Base-by-base conservation (phyloP, 73 alveolate species). In the Paraurostyla sp. region DNA sequence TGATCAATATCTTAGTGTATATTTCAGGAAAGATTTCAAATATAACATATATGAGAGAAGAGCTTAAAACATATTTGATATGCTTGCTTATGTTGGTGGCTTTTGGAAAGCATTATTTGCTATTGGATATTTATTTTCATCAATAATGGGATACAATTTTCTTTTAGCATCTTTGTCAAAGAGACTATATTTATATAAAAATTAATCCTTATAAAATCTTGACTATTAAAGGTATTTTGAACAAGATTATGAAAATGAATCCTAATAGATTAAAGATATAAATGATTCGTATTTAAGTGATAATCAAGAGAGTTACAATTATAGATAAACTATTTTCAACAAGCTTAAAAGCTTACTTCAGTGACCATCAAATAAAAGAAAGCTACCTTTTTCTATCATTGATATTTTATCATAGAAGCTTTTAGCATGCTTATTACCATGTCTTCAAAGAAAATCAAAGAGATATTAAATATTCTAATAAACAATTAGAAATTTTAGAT, bases 61-160 rank as follows among this genome's bases (percentile, higher is more conserved):
- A 32, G 80, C 32, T 9, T 22, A 62, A 25, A 62, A 62, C 25
- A 35, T 62, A 7, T 62, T 22, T 25, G 80, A 62, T 35, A 22
- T 23, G 80, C 80, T 62, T 6, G 20, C 80, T 32, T 62, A 62
- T 25, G 32, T 62, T 45, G 80, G 80, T 20, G 80, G 80, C 3
- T 62, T 62, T 62, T 62, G 80, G 80, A 62, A 62, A 35, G 80
- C 80, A 4, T 23, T 62, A 9, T 62, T 62, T 62, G 80, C 80
- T 62, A 62, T 62, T 13, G 80, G 80, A 20, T 62, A 22, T 62
- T 32, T 62, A 32, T 62, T 62, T 29, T 32, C 56, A 9, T 13
- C 48, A 11, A 7, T 20, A 62, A 6, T 62, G 11, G 80, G 80
- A 6, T 62, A 62, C 29, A 35, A 62, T 13, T 20, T 62, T 9